Base-by-base conservation (phyloP, 2,329 filamentous ascomycete genomes). In the Aspergillus sclerotialis region DNA sequence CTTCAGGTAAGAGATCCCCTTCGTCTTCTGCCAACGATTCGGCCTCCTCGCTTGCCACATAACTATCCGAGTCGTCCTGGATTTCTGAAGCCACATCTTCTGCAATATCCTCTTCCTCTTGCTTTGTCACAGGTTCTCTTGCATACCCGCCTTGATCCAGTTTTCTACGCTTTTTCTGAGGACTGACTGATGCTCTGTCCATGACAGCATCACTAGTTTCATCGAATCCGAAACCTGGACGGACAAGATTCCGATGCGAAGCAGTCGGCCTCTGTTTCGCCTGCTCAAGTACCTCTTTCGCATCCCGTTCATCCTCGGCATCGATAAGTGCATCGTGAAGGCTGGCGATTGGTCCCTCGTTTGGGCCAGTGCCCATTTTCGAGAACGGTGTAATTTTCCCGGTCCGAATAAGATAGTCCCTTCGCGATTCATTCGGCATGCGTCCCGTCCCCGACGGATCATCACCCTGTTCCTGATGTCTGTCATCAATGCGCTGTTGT, bases 321-420 rank as follows among this genome's bases (percentile, higher is more conserved):
- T 93, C 85, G 10, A 89, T 67, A 38, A 94, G 74, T 2, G 81
- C 82, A 51, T 89, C 80, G 8, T 83, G 82, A 11, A 94, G 68
- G 39, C 80, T 81, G 2, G 82, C 82, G 28, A 80, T 72, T 3
- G 79, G 70, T 3, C 74, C 77, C 17, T 76, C 68, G 3, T 70
- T 53, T 15, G 52, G 70, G 2, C 79, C 71, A 10, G 76, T 72
- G 16, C 78, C 78, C 48, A 94, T 75, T 43, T 82, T 84, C 6
- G 88, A 84, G 53, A 98, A 98, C 0, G 92, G 92, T 0, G 92
- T 98, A 47, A 98, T 96, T 64, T 96, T 96, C 41, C 92, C 92
- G 0, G 90, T 98, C 17, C 92, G 80, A 31, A 98, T 92, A 30
- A 98, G 74, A 56, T 84, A 98, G 30, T 94, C 89, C 32, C 89